phyloP scores from a whole-genome alignment of 257 asterid species.

The Leptodermis oblonga region DNA sequence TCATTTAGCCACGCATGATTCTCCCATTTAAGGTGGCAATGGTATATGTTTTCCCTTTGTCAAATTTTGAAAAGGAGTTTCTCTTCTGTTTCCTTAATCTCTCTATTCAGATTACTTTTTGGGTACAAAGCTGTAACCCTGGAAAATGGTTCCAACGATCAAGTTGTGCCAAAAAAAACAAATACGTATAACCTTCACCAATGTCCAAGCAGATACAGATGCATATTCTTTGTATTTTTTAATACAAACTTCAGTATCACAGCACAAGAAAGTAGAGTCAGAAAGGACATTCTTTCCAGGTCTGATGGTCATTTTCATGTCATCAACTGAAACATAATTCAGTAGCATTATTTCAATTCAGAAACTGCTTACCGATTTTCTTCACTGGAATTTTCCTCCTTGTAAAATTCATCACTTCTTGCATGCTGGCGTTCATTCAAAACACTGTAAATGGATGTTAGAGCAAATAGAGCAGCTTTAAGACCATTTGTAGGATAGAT shows the following conservation, averaged over 20 bases:
- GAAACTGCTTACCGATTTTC: constrained; percentile 53
- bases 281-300: neutral
- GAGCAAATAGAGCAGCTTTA: neutral
- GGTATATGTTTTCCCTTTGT: neutral
- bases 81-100: neutral
- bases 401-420: constrained; percentile 75
- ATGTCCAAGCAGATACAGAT: too few species aligned
- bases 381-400: constrained; percentile 54
- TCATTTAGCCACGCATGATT: neutral
- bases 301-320: neutral
- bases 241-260: neutral
- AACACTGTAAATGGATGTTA: constrained; percentile 35
- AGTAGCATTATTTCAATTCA: neutral
- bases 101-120: neutral
- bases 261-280: neutral
- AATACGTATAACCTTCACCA: neutral
- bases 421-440: constrained; percentile 66
- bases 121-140: neutral
- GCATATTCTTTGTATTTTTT: neutral
- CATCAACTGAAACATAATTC: neutral
- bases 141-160: neutral
- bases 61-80: neutral
- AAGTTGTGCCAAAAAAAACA: neutral
- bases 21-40: neutral
- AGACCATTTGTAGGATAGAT: neutral